phyloP scores from a whole-genome alignment of 2,329 filamentous ascomycete genomes.

The Pyrenochaeta sp. region DNA sequence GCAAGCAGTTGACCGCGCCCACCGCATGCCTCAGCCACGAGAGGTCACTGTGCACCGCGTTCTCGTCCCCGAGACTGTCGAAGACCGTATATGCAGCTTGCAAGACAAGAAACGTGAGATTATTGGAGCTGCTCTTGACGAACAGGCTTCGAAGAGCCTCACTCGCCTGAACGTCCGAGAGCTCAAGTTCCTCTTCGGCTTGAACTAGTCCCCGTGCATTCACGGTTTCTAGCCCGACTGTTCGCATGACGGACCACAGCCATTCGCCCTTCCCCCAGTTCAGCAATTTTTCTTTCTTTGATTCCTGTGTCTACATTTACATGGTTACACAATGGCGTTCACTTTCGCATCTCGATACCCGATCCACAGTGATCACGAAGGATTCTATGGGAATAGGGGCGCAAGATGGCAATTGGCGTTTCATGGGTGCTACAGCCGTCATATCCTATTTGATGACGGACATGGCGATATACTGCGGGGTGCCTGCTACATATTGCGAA shows the following conservation, averaged over 20 bases:
- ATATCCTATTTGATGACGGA: not conserved
- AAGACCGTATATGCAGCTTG: conserved; percentile 82
- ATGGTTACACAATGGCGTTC: not conserved
- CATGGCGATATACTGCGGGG: not conserved
- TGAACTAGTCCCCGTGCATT: conserved; percentile 15
- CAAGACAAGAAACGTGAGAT: conserved; percentile 81
- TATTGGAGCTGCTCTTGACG: conserved; percentile 81
- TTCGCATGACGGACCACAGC: not conserved
- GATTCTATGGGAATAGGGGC: not conserved
- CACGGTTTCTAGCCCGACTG: not conserved
- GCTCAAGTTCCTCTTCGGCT: conserved; percentile 74
- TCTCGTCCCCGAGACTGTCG: conserved; percentile 78
- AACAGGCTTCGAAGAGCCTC: conserved; percentile 72
- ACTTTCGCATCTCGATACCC: conserved; percentile 13
- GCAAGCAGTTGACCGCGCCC: conserved; percentile 88
- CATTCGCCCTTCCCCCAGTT: not conserved
- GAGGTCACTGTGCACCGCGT: conserved; percentile 83
- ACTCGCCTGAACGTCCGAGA: conserved; percentile 72
- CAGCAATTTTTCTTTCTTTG: not conserved
- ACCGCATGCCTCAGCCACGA: conserved; percentile 82
- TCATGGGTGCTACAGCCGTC: not conserved
- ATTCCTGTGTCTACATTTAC: not conserved
- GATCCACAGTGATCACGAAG: conserved; percentile 13
- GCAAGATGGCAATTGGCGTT: not conserved
- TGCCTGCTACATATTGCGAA: not conserved